Conservation (phyloP, 2,329 filamentous ascomycete genomes). For the Ilyonectria robusta region DNA sequence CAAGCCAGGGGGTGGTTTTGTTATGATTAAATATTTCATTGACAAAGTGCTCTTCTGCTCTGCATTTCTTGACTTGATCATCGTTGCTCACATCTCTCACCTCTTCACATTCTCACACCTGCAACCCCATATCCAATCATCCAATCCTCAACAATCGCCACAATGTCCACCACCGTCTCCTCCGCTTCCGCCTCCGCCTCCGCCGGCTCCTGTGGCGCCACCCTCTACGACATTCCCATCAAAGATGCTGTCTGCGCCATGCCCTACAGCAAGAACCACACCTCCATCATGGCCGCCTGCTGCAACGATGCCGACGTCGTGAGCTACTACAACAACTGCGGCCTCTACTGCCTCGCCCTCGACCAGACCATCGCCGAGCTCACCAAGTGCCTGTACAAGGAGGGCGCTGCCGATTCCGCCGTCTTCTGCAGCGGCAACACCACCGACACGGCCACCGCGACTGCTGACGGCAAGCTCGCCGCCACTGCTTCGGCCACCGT, state of each 20-base stretch:
- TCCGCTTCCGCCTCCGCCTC: background rate
- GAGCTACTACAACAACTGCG: conserved; percentile 63
- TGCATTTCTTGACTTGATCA: background rate
- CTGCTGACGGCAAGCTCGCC: conserved; percentile 41
- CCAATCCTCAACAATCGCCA: background rate
- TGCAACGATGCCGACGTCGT: conserved; percentile 60
- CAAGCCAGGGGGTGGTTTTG: conserved; percentile 3
- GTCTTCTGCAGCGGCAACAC: conserved; percentile 61
- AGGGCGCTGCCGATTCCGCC: conserved; percentile 53
- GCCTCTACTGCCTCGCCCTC: conserved; percentile 62
- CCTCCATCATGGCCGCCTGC: conserved; percentile 60
- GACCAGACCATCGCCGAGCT: conserved; percentile 51
- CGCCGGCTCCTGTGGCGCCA: conserved; percentile 1
- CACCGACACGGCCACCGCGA: conserved; percentile 54
- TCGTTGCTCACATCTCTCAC: background rate
- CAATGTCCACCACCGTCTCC: conserved; percentile 4
- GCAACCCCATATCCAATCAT: background rate
- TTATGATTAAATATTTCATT: conserved; percentile 7
- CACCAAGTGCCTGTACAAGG: conserved; percentile 54
- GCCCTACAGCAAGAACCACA: conserved; percentile 56
- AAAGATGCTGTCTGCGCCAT: conserved; percentile 60
- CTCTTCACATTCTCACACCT: background rate
- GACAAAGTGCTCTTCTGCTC: background rate
- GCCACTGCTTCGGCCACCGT: conserved; percentile 52
- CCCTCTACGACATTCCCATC: conserved; percentile 2